A percentile compares a stretch with the other conserved stretches of the same genome.
Evolutionary conservation across 208 protist species (phyloP).

Genomic region (Trypanosoma melophagium): DNA sequence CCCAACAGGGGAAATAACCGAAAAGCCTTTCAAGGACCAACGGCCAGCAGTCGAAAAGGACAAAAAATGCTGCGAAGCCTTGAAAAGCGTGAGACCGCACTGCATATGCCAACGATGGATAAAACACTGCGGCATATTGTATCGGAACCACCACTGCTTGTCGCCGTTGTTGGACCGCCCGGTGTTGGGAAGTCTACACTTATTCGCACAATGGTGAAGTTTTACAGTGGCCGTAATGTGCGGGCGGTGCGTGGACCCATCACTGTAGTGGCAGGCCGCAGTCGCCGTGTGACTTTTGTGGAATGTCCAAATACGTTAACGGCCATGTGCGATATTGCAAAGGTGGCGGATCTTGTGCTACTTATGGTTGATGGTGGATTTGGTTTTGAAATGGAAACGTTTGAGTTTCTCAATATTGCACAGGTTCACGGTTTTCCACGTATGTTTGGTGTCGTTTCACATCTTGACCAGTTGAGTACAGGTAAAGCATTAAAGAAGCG

Average conservation of each 20-base stretch:
- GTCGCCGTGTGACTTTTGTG: constrained; percentile 97
- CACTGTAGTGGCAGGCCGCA: constrained; percentile 94
- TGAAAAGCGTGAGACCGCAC: constrained; percentile 82
- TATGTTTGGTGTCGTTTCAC: constrained; percentile 98
- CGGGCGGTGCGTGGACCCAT: constrained; percentile 95
- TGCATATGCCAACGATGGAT: constrained; percentile 84
- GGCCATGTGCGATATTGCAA: constrained; percentile 98
- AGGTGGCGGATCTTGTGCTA: constrained; percentile 97
- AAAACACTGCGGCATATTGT: constrained; percentile 83
- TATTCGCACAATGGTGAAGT: constrained; percentile 98
- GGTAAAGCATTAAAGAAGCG: constrained; percentile 95
- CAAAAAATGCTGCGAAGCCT: constrained; percentile 82
- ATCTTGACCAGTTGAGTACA: constrained; percentile 98
- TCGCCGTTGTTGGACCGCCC: constrained; percentile 97
- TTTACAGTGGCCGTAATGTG: constrained; percentile 96
- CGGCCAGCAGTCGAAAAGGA: constrained; percentile 67
- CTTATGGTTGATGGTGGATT: constrained; percentile 97
- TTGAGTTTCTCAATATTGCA: constrained; percentile 99
- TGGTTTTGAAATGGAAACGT: constrained; percentile 99
- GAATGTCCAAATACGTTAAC: constrained; percentile 98
- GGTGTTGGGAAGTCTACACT: constrained; percentile 97
- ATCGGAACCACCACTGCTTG: constrained; percentile 92
- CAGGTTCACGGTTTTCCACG: constrained; percentile 98
- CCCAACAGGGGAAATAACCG: constrained; percentile 90
- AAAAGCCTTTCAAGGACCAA: constrained; percentile 89